Evolutionary conservation across 2,329 filamentous ascomycete genomes (phyloP), one percentile per base, ranked within the genome.

Genomic region (Monosporascus sp.): DNA sequence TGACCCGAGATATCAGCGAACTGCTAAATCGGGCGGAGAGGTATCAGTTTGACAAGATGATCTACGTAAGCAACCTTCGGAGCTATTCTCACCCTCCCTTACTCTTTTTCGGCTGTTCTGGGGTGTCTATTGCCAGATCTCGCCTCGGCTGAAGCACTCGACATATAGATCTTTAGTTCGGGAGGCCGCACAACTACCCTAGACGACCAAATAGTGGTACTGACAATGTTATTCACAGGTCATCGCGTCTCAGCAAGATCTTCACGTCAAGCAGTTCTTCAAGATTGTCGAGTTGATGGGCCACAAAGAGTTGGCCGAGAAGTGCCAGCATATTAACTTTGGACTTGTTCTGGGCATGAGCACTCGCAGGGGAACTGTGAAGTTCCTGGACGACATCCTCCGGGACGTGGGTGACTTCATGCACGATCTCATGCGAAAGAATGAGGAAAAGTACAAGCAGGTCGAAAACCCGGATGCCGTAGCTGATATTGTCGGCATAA

Each of bases 341-440:
- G 88, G 85, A 43, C 75, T 89, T 63, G 85, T 87, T 0, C 75
- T 85, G 52, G 87, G 81, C 51, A 88, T 87, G 86, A 87, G 77
- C 72, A 89, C 82, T 59, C 82, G 81, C 61, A 85, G 80, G 68
- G 86, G 86, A 56, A 91, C 86, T 0, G 88, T 91, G 63, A 69
- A 70, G 38, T 68, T 74, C 58, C 69, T 84, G 58, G 78, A 68
- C 63, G 86, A 89, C 61, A 90, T 91, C 62, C 77, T 92, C 53
- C 78, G 81, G 41, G 88, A 92, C 62, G 91, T 95, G 7, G 86
- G 84, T 64, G 93, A 97, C 52, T 90, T 92, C 74, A 99, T 99
- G 94, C 93, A 97, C 78, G 90, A 96, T 57, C 90, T 95, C 50
- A 99, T 99, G 94, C 84, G 78, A 72, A 88, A 87, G 76, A 97